Base-by-base conservation (phyloP, 768 basidiomycete species). In the Tricholoma sp. region DNA sequence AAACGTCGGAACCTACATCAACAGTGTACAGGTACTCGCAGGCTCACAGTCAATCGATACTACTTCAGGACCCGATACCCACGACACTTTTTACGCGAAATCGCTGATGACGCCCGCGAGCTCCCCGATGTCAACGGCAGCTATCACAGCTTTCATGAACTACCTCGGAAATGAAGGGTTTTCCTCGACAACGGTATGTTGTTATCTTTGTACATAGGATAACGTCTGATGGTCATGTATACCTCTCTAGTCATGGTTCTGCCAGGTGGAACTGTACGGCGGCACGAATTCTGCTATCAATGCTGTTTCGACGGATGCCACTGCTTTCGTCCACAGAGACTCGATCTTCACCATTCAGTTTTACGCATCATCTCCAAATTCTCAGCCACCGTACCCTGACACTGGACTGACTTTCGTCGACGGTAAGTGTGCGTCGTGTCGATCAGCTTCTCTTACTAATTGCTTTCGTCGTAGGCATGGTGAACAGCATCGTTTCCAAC, bases 131-230 rank as follows among this genome's bases (percentile, higher is more conserved):
- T 65, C 69, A 3, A 54, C 65, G 6, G 58, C 64, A 10, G 69
- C 75, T 0, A 63, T 72, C 44, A 54, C 55, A 24, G 66, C 70
- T 0, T 73, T 73, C 53, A 66, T 70, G 36, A 59, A 64, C 8
- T 77, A 78, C 61, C 63, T 78, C 48, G 66, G 68, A 5, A 64
- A 58, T 12, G 59, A 72, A 41, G 75, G 74, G 12, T 72, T 69
- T 39, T 37, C 60, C 0, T 65, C 71, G 7, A 59, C 67, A 17
- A 70, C 66, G 33, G 69, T 70, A 48, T 47, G 70, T 55, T 31
- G 1, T 8, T n/a, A 24, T 53, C 29, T 37, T 54, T 17, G 5
- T 2, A 10, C n/a, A 17, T 17, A 7, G 29, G 29, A 29, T 8
- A 31, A 10, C 17, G n/a, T 32, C 47, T 49, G 31, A 49, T 32